These are phyloP conservation scores for Pleomassaria siparia DNA, from an alignment of 2,329 filamentous ascomycete species.

Conservation along the genomic window DNA sequence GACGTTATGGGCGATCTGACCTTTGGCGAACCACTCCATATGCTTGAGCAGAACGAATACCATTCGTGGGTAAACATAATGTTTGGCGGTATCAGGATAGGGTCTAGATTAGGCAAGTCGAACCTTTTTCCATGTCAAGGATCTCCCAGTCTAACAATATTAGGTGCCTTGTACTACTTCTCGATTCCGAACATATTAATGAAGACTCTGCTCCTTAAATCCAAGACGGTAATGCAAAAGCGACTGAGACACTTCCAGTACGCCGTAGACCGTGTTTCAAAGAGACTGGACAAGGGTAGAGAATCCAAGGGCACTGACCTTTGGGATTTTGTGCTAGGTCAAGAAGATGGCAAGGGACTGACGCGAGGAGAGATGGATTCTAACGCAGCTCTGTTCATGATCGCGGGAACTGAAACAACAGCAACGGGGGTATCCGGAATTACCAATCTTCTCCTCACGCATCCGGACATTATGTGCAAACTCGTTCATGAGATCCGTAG, in stretches of 20 bases:
- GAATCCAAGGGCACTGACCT: slow-evolving; percentile 39
- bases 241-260: slow-evolving; percentile 8
- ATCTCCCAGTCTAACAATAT: too few species aligned
- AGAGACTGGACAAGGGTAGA: slow-evolving; percentile 30
- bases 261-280: slow-evolving; percentile 23
- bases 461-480: slow-evolving; percentile 27
- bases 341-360: slow-evolving; percentile 33
- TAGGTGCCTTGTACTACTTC: too few species aligned
- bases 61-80: slow-evolving; percentile 36
- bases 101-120: slow-evolving; percentile 1
- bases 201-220: slow-evolving; percentile 2
- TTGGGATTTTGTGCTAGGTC: slow-evolving; percentile 42
- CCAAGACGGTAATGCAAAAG: slow-evolving; percentile 6
- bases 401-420: slow-evolving; percentile 50
- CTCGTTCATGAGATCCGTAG: slow-evolving; percentile 32
- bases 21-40: slow-evolving; percentile 34
- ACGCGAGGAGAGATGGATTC: slow-evolving; percentile 41
- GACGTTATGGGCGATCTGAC: slow-evolving; percentile 38
- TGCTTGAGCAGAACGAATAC: slow-evolving; percentile 32
- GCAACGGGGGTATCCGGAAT: slow-evolving; percentile 45
- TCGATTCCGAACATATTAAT: slow-evolving; percentile 4
- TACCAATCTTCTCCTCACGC: slow-evolving; percentile 38
- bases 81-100: slow-evolving; percentile 25
- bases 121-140: too few species aligned
- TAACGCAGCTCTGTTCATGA: slow-evolving; percentile 25